phyloP scores from a whole-genome alignment of 257 asterid species.

The Nicotiana knightiana region DNA sequence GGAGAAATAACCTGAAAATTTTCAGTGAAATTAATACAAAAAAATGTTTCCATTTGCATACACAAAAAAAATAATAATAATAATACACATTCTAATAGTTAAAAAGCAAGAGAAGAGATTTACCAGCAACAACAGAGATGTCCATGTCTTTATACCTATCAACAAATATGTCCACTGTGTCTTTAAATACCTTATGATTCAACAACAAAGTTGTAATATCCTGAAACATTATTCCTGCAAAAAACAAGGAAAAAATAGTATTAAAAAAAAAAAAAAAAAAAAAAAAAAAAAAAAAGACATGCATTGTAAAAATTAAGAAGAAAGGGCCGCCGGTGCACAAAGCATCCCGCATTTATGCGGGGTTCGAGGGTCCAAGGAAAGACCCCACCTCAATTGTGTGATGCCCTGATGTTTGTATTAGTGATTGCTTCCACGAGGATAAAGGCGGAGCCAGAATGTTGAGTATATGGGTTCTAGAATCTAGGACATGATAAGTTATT shows the following conservation, averaged over 20 bases:
- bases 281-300: too few relatives aligned
- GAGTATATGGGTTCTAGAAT: too few relatives aligned
- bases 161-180: conserved; percentile 76
- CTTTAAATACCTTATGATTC: conserved; percentile 68
- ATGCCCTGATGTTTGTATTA: too few relatives aligned
- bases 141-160: conserved; percentile 75
- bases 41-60: conserved; percentile 29
- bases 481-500: too few relatives aligned
- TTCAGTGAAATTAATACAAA: conserved; percentile 3
- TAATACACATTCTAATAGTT: not conserved
- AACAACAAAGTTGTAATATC: conserved; percentile 73
- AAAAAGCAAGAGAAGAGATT: conserved; percentile 12
- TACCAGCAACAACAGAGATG: conserved; percentile 86
- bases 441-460: too few relatives aligned
- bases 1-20: not conserved
- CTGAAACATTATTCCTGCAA: conserved; percentile 77
- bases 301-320: too few relatives aligned
- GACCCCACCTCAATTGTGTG: too few relatives aligned
- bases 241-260: too few relatives aligned
- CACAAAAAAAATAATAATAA: not conserved
- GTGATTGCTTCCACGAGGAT: too few relatives aligned
- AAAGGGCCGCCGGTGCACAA: not conserved
- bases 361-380: too few relatives aligned
- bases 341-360: not conserved
- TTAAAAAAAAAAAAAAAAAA: too few relatives aligned